Conservation (phyloP, 2,329 filamentous ascomycete species). For the Diaporthe batatas region DNA sequence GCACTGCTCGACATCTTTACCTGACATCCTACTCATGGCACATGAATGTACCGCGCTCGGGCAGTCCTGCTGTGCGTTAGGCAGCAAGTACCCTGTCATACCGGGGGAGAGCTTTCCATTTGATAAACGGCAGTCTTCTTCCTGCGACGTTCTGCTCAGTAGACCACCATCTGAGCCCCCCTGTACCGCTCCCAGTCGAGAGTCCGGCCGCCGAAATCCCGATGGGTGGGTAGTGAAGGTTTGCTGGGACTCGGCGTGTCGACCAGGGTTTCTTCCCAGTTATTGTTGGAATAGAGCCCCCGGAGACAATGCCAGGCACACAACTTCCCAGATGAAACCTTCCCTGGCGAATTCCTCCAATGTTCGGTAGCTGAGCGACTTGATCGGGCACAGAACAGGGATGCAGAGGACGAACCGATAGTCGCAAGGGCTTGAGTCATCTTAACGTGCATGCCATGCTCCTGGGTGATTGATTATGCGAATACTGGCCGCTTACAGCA, state of each 20-base stretch:
- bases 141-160: background rate
- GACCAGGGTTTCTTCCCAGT: conserved; percentile 22
- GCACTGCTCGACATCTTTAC: background rate
- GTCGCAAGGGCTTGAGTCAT: background rate
- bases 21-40: background rate
- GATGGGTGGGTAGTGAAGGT: background rate
- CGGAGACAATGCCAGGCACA: conserved; percentile 9
- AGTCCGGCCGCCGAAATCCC: conserved; percentile 7
- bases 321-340: background rate
- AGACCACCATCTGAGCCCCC: background rate
- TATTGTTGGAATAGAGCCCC: conserved; percentile 15
- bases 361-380: background rate
- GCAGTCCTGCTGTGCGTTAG: background rate
- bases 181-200: background rate
- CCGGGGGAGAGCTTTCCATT: background rate
- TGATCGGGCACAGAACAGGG: background rate
- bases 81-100: background rate
- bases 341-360: background rate
- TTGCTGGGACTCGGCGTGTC: background rate
- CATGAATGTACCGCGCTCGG: background rate
- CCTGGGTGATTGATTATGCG: background rate
- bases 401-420: background rate
- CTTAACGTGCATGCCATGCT: background rate
- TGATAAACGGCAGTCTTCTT: background rate
- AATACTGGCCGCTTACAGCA: background rate